phyloP scores from a whole-genome alignment of 2,329 filamentous ascomycete genomes.

The Aspergillus sp. region DNA sequence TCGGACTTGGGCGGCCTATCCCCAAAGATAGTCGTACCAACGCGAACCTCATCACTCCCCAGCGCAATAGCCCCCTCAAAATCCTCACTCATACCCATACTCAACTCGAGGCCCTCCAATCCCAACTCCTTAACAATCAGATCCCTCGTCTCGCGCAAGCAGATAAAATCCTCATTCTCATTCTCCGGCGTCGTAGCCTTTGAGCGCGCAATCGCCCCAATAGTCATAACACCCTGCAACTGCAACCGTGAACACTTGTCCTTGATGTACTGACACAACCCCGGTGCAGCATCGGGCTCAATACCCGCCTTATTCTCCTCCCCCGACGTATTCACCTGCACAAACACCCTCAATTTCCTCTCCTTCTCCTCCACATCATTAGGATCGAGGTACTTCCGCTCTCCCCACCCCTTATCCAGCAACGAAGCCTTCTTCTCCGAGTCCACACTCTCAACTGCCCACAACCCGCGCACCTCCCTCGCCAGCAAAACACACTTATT shows the following conservation, averaged over 20 bases:
- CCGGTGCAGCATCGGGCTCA: conserved; percentile 55
- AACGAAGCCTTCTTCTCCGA: conserved; percentile 77
- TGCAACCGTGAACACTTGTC: conserved; percentile 65
- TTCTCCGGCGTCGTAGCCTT: conserved; percentile 63
- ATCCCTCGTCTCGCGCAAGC: conserved; percentile 63
- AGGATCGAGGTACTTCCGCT: conserved; percentile 32
- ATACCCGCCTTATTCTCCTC: conserved; percentile 82
- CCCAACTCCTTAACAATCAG: conserved; percentile 58
- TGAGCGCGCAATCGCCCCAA: conserved; percentile 85
- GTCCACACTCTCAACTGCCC: conserved; percentile 87
- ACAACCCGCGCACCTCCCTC: conserved; percentile 76
- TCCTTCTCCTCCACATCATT: conserved; percentile 21
- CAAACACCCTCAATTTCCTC: conserved; percentile 61
- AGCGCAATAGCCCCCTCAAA: conserved; percentile 79
- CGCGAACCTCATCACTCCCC: conserved; percentile 82
- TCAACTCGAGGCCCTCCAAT: conserved; percentile 62
- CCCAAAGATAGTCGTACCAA: conserved; percentile 93
- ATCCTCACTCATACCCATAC: conserved; percentile 98
- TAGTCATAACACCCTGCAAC: conserved; percentile 88
- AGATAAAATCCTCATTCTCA: conserved; percentile 86
- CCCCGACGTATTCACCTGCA: conserved; percentile 93
- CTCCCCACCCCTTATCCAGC: conserved; percentile 68
- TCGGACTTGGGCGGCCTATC: conserved; percentile 70
- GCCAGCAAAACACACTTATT: conserved; percentile 88
- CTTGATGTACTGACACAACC: conserved; percentile 63